Conservation (phyloP, 1,284 basidiomycete species). For the Trichosporon sp. region DNA sequence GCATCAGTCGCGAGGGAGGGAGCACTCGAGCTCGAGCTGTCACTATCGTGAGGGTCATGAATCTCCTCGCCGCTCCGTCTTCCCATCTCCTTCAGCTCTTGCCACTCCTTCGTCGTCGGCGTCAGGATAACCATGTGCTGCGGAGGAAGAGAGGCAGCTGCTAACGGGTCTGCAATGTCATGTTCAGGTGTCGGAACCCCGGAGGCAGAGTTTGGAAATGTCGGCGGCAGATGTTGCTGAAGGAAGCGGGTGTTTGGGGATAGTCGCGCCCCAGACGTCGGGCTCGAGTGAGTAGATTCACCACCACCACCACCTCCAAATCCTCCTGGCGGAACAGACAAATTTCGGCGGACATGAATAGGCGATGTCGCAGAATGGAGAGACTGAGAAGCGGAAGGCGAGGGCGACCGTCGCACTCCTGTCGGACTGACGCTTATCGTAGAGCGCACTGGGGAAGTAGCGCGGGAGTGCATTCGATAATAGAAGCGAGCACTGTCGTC, state of each 20-base stretch:
- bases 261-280: conserved; percentile 24
- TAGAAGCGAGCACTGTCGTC: conserved; percentile 44
- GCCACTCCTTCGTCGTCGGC: conserved; percentile 49
- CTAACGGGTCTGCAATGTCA: background rate
- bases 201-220: conserved; percentile 24
- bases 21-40: conserved; percentile 8
- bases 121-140: conserved; percentile 45
- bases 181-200: background rate
- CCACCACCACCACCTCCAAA: background rate
- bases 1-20: background rate
- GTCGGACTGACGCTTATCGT: background rate
- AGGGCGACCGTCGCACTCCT: conserved; percentile 2
- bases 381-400: conserved; percentile 10
- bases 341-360: conserved; percentile 22
- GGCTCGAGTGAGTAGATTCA: conserved; percentile 15
- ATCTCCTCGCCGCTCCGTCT: conserved; percentile 18
- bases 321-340: conserved; percentile 25
- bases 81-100: conserved; percentile 33
- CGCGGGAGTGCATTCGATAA: conserved; percentile 32
- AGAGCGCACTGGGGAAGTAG: conserved; percentile 34
- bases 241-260: conserved; percentile 44
- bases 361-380: conserved; percentile 14
- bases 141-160: background rate
- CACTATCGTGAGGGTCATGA: conserved; percentile 10
- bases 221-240: conserved; percentile 40